Evolutionary conservation across 495 filamentous ascomycete genomes (phyloP).

Genomic region (Polyplosphaeria fusca): DNA sequence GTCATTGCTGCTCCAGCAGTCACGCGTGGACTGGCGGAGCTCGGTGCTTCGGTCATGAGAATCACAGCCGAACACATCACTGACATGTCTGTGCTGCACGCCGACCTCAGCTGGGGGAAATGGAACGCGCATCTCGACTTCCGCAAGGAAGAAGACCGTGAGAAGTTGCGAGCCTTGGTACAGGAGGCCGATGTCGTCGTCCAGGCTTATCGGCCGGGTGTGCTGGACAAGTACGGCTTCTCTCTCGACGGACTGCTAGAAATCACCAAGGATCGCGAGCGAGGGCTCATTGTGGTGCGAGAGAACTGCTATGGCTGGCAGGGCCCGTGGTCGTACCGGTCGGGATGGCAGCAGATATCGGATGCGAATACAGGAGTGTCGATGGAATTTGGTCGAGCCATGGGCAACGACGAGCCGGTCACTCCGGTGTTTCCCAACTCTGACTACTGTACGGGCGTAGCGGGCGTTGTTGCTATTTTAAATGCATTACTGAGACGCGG

Average conservation of each 20-base stretch:
- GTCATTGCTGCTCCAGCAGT: slow-evolving; percentile 61
- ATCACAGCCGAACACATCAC: slow-evolving; percentile 54
- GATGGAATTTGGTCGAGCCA: slow-evolving; percentile 37
- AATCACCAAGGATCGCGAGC: slow-evolving; percentile 45
- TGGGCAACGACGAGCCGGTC: slow-evolving; percentile 42
- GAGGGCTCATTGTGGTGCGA: slow-evolving; percentile 51
- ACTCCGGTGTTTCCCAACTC: slow-evolving; percentile 43
- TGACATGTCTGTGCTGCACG: slow-evolving; percentile 48
- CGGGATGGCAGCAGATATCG: slow-evolving; percentile 57
- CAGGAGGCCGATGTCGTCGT: slow-evolving; percentile 56
- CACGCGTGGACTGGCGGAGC: slow-evolving; percentile 52
- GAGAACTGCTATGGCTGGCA: slow-evolving; percentile 60
- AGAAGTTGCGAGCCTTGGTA: slow-evolving; percentile 47
- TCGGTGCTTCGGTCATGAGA: slow-evolving; percentile 61
- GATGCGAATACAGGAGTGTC: slow-evolving; percentile 45
- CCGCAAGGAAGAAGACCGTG: slow-evolving; percentile 44
- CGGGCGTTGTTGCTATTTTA: slow-evolving; percentile 32
- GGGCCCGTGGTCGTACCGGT: slow-evolving; percentile 51
- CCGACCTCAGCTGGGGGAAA: slow-evolving; percentile 58
- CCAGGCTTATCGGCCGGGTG: slow-evolving; percentile 55
- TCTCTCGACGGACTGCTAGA: slow-evolving; percentile 50
- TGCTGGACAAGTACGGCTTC: slow-evolving; percentile 52
- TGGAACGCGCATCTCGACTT: slow-evolving; percentile 54
- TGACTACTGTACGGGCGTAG: slow-evolving; percentile 40
- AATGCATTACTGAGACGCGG: slow-evolving; percentile 35